phyloP scores from a whole-genome alignment of 2,329 filamentous ascomycete genomes.

The Ceratocystis papillata region DNA sequence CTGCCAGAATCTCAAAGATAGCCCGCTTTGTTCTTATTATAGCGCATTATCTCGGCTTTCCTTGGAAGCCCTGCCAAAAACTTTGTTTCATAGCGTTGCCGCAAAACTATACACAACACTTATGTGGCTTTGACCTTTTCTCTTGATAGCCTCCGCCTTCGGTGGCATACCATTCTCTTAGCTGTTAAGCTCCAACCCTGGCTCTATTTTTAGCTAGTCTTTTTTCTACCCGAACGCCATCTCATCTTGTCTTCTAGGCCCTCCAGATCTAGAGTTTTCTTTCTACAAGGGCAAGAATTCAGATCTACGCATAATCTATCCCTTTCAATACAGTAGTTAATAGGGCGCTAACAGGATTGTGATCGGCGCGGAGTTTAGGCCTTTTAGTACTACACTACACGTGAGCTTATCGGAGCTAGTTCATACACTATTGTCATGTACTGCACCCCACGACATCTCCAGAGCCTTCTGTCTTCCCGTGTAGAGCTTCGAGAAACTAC shows the following conservation, averaged over 20 bases:
- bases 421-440: not conserved
- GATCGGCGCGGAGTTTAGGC: not conserved
- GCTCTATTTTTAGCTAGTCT: constrained; percentile 1
- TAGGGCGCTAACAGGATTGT: not conserved
- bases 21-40: not conserved
- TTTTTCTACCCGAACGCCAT: not conserved
- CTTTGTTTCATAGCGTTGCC: no score
- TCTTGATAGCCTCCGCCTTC: not conserved
- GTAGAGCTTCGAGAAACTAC: no score
- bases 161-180: not conserved
- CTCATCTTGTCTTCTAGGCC: not conserved
- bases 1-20: not conserved
- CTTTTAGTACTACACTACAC: not conserved
- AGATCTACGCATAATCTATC: not conserved
- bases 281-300: not conserved
- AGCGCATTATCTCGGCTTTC: not conserved
- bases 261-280: constrained; percentile 1
- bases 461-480: not conserved
- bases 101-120: no score
- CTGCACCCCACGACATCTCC: not conserved
- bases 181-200: not conserved
- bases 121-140: not conserved
- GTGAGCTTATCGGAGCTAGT: not conserved
- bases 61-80: not conserved
- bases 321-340: not conserved